A percentile compares a stretch with the other conserved stretches of the same genome.
Evolutionary conservation across 768 basidiomycete genomes (phyloP).

Genomic region (Paxillus ammoniavirescens): DNA sequence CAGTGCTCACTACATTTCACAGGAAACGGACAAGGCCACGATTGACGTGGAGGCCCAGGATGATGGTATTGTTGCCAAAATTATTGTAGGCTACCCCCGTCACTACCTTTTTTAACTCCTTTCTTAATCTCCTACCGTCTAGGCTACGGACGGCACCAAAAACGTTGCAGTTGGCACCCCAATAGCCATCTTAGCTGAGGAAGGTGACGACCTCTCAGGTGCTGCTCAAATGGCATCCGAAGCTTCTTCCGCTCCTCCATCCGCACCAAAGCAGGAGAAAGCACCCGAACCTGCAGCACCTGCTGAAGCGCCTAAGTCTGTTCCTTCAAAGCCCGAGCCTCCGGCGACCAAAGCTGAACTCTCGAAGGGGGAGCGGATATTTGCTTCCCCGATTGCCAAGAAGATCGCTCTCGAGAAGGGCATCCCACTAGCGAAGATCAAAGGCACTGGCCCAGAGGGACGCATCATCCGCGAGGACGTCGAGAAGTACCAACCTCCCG

Average conservation of each 20-base stretch:
- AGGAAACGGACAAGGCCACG: constrained; percentile 99
- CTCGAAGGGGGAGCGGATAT: constrained; percentile 76
- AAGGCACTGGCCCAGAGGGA: constrained; percentile 91
- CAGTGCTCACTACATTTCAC: constrained; percentile 9
- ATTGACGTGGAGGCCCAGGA: constrained; percentile 99
- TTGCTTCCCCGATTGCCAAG: constrained; percentile 94
- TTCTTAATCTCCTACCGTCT: constrained; percentile 1
- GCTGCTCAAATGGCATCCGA: constrained; percentile 72
- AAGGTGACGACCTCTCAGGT: constrained; percentile 90
- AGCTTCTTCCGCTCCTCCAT: constrained; percentile 41
- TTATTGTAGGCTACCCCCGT: constrained; percentile 62
- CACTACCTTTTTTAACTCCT: neutral
- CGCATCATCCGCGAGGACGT: constrained; percentile 94
- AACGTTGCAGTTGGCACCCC: constrained; percentile 80
- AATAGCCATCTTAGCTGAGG: constrained; percentile 92
- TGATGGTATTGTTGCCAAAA: constrained; percentile 95
- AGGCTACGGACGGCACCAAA: constrained; percentile 87
- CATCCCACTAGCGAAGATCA: constrained; percentile 84
- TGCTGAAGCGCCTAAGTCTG: constrained; percentile 33
- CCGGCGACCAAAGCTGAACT: constrained; percentile 54
- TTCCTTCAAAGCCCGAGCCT: constrained; percentile 33
- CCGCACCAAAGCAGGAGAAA: constrained; percentile 34
- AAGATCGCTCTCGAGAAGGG: constrained; percentile 95
- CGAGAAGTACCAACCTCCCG: constrained; percentile 74
- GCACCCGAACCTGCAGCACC: constrained; percentile 44